phyloP scores from a whole-genome alignment of 1,139 yeast genomes.

The Protomyces arabidopsidicola region DNA sequence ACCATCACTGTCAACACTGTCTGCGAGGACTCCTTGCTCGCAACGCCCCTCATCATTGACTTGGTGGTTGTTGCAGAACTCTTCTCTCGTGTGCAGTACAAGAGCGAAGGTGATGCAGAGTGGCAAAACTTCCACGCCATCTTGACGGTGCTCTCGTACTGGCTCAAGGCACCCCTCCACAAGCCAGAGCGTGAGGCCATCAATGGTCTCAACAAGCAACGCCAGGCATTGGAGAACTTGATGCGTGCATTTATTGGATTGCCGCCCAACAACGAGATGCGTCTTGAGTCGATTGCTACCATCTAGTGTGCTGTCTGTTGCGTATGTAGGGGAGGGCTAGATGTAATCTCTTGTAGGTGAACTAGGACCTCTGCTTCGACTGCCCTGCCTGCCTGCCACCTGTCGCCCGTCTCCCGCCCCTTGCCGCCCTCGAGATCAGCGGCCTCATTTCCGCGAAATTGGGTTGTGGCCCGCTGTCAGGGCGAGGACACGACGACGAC shows the following conservation, averaged over 20 bases:
- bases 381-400: too few species aligned
- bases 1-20: constrained; percentile 90
- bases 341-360: not conserved
- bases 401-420: too few species aligned
- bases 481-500: too few species aligned
- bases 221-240: constrained; percentile 85
- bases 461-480: too few species aligned
- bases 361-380: not conserved
- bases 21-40: constrained; percentile 91
- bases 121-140: constrained; percentile 77
- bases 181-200: constrained; percentile 79
- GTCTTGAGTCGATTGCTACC: constrained; percentile 54
- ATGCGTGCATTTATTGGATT: constrained; percentile 85
- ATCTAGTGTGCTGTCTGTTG: not conserved
- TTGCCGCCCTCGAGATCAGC: too few species aligned
- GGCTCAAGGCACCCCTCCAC: constrained; percentile 95
- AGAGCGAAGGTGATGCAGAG: constrained; percentile 46
- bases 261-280: constrained; percentile 83
- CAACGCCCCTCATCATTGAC: constrained; percentile 91
- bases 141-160: constrained; percentile 79
- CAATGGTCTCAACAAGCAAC: constrained; percentile 91
- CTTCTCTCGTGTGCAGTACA: constrained; percentile 77
- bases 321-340: not conserved
- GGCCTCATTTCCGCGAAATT: too few species aligned
- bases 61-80: constrained; percentile 86